Evolutionary conservation across 306 rosid genomes (phyloP).

Genomic region (Herpetospermum pedunculosum): DNA sequence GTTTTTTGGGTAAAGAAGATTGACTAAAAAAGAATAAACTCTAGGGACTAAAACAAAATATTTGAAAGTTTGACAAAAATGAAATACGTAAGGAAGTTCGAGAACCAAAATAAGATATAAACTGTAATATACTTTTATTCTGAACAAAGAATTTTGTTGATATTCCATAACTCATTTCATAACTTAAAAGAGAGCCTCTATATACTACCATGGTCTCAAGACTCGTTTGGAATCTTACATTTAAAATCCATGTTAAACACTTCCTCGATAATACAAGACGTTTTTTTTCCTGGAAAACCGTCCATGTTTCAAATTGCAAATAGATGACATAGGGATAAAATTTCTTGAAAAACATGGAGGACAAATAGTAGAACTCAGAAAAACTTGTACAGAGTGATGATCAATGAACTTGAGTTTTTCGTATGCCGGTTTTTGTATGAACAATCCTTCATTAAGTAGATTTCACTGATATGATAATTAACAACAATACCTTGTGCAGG

Average conservation of each 20-base stretch:
- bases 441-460: no score
- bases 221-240: not conserved
- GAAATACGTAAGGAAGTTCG: not conserved
- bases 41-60: no score
- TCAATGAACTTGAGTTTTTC: not conserved
- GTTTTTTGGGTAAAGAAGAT: not conserved
- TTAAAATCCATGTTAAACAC: not conserved
- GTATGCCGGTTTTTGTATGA: no score
- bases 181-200: not conserved
- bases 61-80: not conserved
- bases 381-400: not conserved
- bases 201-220: not conserved
- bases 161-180: not conserved
- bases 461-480: not conserved
- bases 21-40: not conserved
- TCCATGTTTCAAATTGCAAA: not conserved
- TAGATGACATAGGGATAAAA: not conserved
- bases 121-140: not conserved
- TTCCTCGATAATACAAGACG: not conserved
- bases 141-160: not conserved
- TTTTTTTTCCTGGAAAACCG: not conserved
- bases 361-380: not conserved
- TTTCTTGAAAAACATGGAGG: not conserved
- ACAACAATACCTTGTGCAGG: conserved; percentile 62
- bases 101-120: not conserved